Evolutionary conservation across 2,329 filamentous ascomycete genomes (phyloP).

Genomic region (Verticillium klebahnii): DNA sequence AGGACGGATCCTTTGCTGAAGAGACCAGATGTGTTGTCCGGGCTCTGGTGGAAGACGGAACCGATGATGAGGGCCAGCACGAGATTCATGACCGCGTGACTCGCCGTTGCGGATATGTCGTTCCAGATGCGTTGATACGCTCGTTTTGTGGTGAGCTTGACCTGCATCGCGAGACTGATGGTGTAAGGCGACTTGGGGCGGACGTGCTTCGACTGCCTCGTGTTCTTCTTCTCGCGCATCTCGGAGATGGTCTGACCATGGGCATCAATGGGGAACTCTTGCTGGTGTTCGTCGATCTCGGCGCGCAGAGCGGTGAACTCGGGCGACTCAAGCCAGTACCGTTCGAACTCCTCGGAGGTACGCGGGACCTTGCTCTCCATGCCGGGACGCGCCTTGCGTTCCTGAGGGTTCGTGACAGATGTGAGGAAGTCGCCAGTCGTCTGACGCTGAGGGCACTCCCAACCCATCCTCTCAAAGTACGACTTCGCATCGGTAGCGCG

Average conservation of each 20-base stretch:
- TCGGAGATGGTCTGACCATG: constrained; percentile 30
- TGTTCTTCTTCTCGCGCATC: constrained; percentile 43
- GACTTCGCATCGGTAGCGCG: constrained; percentile 51
- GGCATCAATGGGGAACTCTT: constrained; percentile 36
- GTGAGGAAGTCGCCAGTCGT: constrained; percentile 68
- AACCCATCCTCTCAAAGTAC: constrained; percentile 68
- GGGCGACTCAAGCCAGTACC: constrained; percentile 37
- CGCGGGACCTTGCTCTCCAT: constrained; percentile 59
- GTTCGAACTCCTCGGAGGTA: constrained; percentile 65
- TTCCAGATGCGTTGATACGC: constrained; percentile 49
- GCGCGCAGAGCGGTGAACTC: constrained; percentile 36
- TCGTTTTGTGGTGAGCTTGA: constrained; percentile 44
- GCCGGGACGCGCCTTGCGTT: constrained; percentile 51
- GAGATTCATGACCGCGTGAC: constrained; percentile 41
- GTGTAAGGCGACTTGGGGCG: constrained; percentile 53
- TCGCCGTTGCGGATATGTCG: constrained; percentile 42
- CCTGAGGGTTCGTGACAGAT: constrained; percentile 59
- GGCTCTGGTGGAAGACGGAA: constrained; percentile 52
- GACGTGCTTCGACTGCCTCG: constrained; percentile 46
- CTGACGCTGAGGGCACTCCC: constrained; percentile 60
- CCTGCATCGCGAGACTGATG: constrained; percentile 51
- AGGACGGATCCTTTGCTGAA: constrained; percentile 50
- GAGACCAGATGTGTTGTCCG: constrained; percentile 45
- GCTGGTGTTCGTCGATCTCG: constrained; percentile 47
- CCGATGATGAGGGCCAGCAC: constrained; percentile 58